Evolutionary conservation across 208 protist genomes (phyloP), one percentile per base, ranked within the genome.

Genomic region (Crithidia acanthocephali): DNA sequence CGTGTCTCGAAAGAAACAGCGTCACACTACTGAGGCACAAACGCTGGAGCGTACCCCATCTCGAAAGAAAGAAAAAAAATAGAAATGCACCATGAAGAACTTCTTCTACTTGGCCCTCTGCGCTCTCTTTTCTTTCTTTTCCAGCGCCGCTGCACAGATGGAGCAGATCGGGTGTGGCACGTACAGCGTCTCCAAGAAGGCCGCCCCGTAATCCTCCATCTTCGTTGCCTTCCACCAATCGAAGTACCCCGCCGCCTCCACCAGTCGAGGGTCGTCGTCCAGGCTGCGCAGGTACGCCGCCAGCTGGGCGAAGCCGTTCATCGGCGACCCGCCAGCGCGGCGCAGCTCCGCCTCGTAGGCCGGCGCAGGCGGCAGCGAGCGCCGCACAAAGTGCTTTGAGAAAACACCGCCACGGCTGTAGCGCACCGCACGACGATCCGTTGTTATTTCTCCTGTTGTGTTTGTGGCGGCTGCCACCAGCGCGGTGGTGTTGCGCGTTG

Each of bases 221-320:
- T 13, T 22, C 57, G 53, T 56, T 51, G 59, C 68, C 16, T 28
- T 27, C 68, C 68, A 74, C 68, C 68, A 74, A 42, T 74, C 59
- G 20, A 74, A 67, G 40, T 53, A 67, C 9, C 68, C 68, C 1
- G 68, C 59, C 6, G 59, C 11, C 25, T 66, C 59, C 48, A 67
- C 40, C 20, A 74, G 40, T 15, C 2, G 3, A 10, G 68, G 68
- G n/a, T 73, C 68, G 8, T 18, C 58, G 37, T 73, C 68, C 30
- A 73, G 68, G 2, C 58, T 23, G 11, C 68, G 68, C 32, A 73
- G 58, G 59, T 66, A 73, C 32, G 68, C 68, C 7, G 68, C 68
- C 1, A 73, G 68, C 50, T 73, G 68, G 18, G 68, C 68, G 23
- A 73, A 73, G 27, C 68, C 68, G 58, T 42, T 73, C 58, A 66